phyloP scores from a whole-genome alignment of 345 rosid genomes.

The thale cress (Arabidopsis thaliana) region TAIR10.1 NC_003070.9:3191501-3192000 shows the following conservation, averaged over 20 bases:
- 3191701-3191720: slow-evolving; percentile 75
- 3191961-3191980: slow-evolving; percentile 56
- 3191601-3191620: slow-evolving; percentile 71
- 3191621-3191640: slow-evolving; percentile 73
- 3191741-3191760: slow-evolving; percentile 50
- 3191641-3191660: slow-evolving; percentile 59
- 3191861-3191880: slow-evolving; percentile 74
- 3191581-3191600: slow-evolving; percentile 71
- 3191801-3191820: slow-evolving; percentile 53
- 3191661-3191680: slow-evolving; percentile 69
- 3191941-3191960: slow-evolving; percentile 69
- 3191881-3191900: slow-evolving; percentile 74
- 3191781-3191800: slow-evolving; percentile 65
- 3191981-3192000: slow-evolving; percentile 65
- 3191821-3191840: slow-evolving; percentile 73
- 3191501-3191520: slow-evolving; percentile 85
- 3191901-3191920: slow-evolving; percentile 54
- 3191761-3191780: slow-evolving; percentile 72
- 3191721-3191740: slow-evolving; percentile 65
- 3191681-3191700: slow-evolving; percentile 70
- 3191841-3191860: slow-evolving; percentile 71
- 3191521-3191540: slow-evolving; percentile 59
- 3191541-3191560: slow-evolving; percentile 64
- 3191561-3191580: slow-evolving; percentile 72
- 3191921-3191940: slow-evolving; percentile 63